A percentile compares a stretch with the other conserved stretches of the same genome.
Evolutionary conservation across 2,329 filamentous ascomycete species (phyloP).

Genomic region (Pleomassaria siparia): DNA sequence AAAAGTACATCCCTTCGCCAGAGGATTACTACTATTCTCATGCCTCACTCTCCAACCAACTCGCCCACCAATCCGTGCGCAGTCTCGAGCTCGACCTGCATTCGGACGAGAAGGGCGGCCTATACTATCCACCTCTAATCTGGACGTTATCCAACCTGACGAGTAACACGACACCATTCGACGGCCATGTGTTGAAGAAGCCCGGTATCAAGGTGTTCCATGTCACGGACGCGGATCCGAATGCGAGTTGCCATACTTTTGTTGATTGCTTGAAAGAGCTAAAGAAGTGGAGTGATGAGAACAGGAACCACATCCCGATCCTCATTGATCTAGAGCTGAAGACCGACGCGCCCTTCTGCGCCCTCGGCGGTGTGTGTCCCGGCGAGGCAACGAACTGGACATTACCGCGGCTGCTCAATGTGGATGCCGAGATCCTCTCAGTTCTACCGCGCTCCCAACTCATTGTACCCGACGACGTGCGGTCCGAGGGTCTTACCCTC

Average conservation of each 20-base stretch:
- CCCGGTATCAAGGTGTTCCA: constrained; percentile 55
- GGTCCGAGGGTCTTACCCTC: constrained; percentile 45
- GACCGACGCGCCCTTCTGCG: constrained; percentile 40
- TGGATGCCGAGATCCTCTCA: constrained; percentile 52
- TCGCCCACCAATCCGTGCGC: constrained; percentile 50
- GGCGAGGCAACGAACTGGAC: constrained; percentile 49
- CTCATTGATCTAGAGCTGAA: constrained; percentile 56
- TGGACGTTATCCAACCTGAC: constrained; percentile 45
- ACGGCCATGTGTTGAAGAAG: constrained; percentile 43
- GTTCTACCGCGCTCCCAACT: constrained; percentile 46
- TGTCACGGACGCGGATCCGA: constrained; percentile 53
- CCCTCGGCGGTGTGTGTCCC: constrained; percentile 40
- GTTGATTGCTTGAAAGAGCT: constrained; percentile 48
- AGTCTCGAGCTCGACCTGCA: constrained; percentile 54
- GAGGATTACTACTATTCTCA: constrained; percentile 54
- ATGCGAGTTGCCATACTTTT: constrained; percentile 51
- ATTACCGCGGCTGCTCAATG: constrained; percentile 44
- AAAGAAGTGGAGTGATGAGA: constrained; percentile 48
- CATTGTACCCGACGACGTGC: constrained; percentile 52
- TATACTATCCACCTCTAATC: constrained; percentile 51
- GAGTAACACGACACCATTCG: constrained; percentile 38
- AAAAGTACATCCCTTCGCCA: constrained; percentile 40
- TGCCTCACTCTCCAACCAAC: constrained; percentile 47
- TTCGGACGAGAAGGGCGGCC: constrained; percentile 52
- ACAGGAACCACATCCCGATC: constrained; percentile 51